These are phyloP conservation scores for Leccinum griseonigrum DNA, from an alignment of 1,284 basidiomycete species.

Conservation along the genomic window DNA sequence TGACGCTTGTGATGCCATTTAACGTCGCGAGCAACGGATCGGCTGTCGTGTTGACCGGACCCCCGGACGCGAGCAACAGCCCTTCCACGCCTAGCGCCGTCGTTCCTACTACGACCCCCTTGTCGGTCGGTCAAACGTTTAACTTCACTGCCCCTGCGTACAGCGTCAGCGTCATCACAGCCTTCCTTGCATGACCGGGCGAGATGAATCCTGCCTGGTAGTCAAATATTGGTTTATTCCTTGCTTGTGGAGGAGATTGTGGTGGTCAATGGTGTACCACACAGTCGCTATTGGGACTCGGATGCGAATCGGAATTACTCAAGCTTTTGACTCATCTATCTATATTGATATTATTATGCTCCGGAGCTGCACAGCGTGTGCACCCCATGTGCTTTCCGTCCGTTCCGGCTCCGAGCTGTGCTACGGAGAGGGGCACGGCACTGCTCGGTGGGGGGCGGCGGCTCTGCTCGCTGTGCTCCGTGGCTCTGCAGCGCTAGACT, in stretches of 20 bases:
- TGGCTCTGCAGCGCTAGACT: too few species aligned
- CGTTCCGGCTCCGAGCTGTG: too few species aligned
- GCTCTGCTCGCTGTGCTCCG: too few species aligned
- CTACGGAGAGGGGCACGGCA: too few species aligned
- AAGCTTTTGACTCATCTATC: neutral
- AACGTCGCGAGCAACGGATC: conserved; percentile 44
- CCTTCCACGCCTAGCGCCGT: conserved; percentile 48
- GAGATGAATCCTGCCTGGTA: neutral
- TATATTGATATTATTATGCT: too few species aligned
- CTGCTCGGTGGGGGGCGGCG: too few species aligned
- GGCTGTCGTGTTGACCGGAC: conserved; percentile 47
- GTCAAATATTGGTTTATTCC: neutral
- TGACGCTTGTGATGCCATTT: conserved; percentile 58
- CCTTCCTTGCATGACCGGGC: neutral
- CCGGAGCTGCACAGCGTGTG: too few species aligned
- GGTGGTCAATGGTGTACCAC: neutral
- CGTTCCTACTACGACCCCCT: conserved; percentile 43
- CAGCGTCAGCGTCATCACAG: conserved; percentile 52
- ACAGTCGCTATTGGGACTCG: neutral
- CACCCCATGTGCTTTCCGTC: too few species aligned
- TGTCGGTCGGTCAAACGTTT: conserved; percentile 49
- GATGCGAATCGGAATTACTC: neutral
- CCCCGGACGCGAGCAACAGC: conserved; percentile 51
- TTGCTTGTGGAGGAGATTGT: neutral
- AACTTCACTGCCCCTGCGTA: conserved; percentile 56